Conservation (phyloP, 2,329 filamentous ascomycete species). For the Pseudocercospora eumusae region DNA sequence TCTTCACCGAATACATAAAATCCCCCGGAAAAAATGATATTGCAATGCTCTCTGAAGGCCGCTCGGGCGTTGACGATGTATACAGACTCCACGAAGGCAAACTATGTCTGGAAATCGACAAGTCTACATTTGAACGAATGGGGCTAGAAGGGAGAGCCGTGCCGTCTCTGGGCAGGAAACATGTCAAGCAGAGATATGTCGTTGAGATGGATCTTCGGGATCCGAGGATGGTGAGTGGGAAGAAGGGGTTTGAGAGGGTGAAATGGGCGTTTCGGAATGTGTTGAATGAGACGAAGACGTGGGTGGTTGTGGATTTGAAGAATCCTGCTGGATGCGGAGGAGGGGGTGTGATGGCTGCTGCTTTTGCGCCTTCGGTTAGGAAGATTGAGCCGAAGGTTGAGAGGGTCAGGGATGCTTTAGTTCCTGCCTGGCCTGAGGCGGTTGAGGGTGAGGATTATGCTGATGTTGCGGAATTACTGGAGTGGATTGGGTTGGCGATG, state of each 20-base stretch:
- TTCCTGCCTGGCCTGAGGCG: conserved; percentile 37
- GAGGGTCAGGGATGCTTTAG: conserved; percentile 31
- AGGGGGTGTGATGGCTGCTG: conserved; percentile 30
- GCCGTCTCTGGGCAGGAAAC: conserved; percentile 59
- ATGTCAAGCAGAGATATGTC: conserved; percentile 70
- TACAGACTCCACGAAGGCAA: conserved; percentile 72
- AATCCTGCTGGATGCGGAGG: conserved; percentile 1
- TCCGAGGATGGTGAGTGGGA: conserved; percentile 77
- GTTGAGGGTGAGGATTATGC: conserved; percentile 56
- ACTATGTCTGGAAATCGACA: conserved; percentile 75
- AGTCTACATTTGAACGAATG: conserved; percentile 76
- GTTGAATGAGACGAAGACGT: conserved; percentile 65
- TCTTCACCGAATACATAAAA: conserved; percentile 85
- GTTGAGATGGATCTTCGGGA: conserved; percentile 74
- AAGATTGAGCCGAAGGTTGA: conserved; percentile 33
- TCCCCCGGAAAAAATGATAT: conserved; percentile 52
- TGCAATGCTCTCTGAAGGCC: conserved; percentile 80
- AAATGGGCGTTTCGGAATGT: conserved; percentile 78
- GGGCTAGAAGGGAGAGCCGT: conserved; percentile 74
- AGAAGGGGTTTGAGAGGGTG: conserved; percentile 77
- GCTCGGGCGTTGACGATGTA: conserved; percentile 64
- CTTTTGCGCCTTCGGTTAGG: conserved; percentile 40
- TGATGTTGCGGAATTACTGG: conserved; percentile 66
- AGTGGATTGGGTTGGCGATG: conserved; percentile 72
- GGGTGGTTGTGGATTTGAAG: conserved; percentile 72